Percentiles rank a stretch among this genome's conserved stretches.
Evolutionary conservation across 2,329 filamentous ascomycete genomes (phyloP).

Genomic region (Fusarium anthophilum): DNA sequence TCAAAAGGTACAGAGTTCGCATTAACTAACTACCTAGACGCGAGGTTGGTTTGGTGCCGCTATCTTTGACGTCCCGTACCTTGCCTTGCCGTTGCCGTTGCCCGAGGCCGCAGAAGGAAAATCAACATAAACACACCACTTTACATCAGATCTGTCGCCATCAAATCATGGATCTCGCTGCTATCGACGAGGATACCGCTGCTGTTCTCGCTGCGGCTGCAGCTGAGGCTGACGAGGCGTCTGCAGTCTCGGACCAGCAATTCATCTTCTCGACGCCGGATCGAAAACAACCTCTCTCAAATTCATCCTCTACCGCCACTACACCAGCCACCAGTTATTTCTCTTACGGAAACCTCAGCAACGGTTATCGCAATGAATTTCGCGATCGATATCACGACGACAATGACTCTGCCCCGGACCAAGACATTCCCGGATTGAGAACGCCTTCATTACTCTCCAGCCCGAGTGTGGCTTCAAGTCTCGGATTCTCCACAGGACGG

Average conservation of each 20-base stretch:
- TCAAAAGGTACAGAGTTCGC: constrained; percentile 34
- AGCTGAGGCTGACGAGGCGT: constrained; percentile 33
- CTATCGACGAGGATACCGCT: constrained; percentile 42
- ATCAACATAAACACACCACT: constrained; percentile 8
- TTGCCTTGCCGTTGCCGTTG: constrained; percentile 20
- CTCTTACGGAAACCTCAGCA: constrained; percentile 21
- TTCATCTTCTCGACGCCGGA: constrained; percentile 41
- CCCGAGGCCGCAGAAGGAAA: neutral
- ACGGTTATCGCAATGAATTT: constrained; percentile 38
- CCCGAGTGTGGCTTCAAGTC: constrained; percentile 48
- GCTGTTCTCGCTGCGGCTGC: constrained; percentile 39
- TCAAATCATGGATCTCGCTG: constrained; percentile 38
- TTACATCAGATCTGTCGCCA: neutral
- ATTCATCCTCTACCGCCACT: constrained; percentile 26
- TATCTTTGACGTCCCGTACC: constrained; percentile 3
- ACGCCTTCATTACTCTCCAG: constrained; percentile 47
- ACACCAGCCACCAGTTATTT: constrained; percentile 41
- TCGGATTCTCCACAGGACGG: constrained; percentile 44
- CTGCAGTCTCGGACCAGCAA: constrained; percentile 34
- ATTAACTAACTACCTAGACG: neutral
- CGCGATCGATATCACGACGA: constrained; percentile 41
- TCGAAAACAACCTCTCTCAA: constrained; percentile 35
- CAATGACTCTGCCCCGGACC: constrained; percentile 29
- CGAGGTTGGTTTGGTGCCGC: constrained; percentile 31
- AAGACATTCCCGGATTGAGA: constrained; percentile 35